Base-by-base conservation (phyloP, 2,329 filamentous ascomycete genomes). In the Neonectria magnoliae region DNA sequence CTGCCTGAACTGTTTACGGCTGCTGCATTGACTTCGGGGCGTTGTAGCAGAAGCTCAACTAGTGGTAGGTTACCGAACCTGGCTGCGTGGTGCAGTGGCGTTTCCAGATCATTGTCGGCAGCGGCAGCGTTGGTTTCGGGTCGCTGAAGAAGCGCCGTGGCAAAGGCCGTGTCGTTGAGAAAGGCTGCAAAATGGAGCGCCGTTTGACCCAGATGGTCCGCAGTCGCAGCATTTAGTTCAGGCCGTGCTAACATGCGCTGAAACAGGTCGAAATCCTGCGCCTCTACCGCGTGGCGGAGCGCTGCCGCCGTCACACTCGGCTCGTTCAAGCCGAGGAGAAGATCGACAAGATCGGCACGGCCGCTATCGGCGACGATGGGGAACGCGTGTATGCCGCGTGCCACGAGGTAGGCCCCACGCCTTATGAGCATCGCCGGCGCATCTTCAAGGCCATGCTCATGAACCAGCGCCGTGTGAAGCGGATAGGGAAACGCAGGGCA, bases 381-480 rank as follows among this genome's bases (percentile, higher is more conserved):
- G 16, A 71, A 22, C 11, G 59, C 59, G 16, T 41, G 29, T 31
- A 10, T 38, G 3, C 18, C 31, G 1, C 41, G 10, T 10, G 44
- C 45, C 9, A 56, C 18, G 13, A 58, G 45, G 33, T 68, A 64
- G 27, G 52, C 68, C 10, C 62, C 67, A 8, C 58, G 11, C n/a
- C 62, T 56, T 2, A 71, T 51, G 16, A 66, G 50, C 16, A 66
- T 18, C n/a, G 38, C 29, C 7, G 47, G 55, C 3, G 45, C 59
- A 41, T 64, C 65, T 29, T 57, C 16, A 4, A 64, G 11, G 1
- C n/a, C 14, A 4, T 50, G 36, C 3, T 16, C 7, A 6, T 71
- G 59, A 9, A 25, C 6, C 5, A 68, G 38, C 16, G 57, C 65
- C 7, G 31, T 57, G 8, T 70, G 65, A 3, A 71, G 57, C 7